Evolutionary conservation across 2,329 filamentous ascomycete species (phyloP), one percentile per base, ranked within the genome.

Genomic region (Salinomyces thailandicus): DNA sequence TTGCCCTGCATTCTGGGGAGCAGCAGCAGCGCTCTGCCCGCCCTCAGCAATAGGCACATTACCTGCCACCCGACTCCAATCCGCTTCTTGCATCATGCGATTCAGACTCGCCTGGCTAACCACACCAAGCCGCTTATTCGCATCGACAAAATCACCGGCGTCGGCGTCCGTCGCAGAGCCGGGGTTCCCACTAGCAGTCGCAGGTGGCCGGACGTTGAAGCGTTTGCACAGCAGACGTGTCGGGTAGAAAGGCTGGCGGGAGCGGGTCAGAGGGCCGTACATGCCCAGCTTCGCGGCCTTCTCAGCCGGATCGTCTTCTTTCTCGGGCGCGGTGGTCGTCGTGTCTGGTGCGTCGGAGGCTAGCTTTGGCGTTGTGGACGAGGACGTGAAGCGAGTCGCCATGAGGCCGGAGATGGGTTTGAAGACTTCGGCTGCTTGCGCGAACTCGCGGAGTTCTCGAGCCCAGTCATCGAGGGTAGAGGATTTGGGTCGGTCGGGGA

Each of bases 341-440:
- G 13, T 15, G 9, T 43, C 37, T 5, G 51, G 48, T 4, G 49
- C 39, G 20, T 62, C 64, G 7, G 55, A 52, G 1, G 58, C 52
- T 1, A 52, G 40, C 55, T 37, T 47, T 18, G 50, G 51, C 28
- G 47, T 35, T 4, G 41, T 36, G 6, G 75, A 74, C 1, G 77
- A 74, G 2, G 82, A 80, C 0, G 86, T 95, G 57, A 98, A 98
- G 0, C 89, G 79, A 14, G 83, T 85, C 12, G 89, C 91, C 85
- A 98, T 96, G 44, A 85, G 71, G 0, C 86, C 86, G 2, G 83
- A 85, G 64, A 93, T 84, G 1, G 91, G 91, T 57, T 84, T 89
- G 66, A 96, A 98, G 14, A 96, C 78, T 48, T 77, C 67, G 0
- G 80, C 80, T 4, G 79, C 79, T 37, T 78, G 74, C 9, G 73